Evolutionary conservation across 306 rosid species (phyloP), one percentile per base, ranked within the genome.

Genomic region (Mucuna pruriens): DNA sequence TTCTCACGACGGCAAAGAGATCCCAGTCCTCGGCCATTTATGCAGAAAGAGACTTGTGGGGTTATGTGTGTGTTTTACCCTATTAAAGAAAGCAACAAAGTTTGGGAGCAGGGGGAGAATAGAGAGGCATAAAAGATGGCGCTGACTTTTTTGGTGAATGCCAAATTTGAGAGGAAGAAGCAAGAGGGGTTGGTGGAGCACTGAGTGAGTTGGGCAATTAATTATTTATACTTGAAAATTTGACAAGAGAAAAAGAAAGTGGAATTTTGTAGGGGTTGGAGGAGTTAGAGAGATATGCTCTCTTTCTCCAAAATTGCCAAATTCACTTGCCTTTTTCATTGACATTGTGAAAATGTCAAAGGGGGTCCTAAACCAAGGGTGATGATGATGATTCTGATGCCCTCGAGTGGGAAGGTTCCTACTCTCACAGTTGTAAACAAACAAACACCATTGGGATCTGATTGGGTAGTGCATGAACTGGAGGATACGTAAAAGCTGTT

Each of bases 21-120:
- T 91, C 97, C 97, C 97, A 93, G 25, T 91, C 92, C 12, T 90
- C 89, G 1, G 79, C 88, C 91, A 88, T 90, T 29, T 39, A 20
- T 9, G 12, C 12, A n/a, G n/a, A n/a, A n/a, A n/a, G n/a, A n/a
- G n/a, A n/a, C n/a, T n/a, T n/a, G n/a, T n/a, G n/a, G n/a, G n/a
- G n/a, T n/a, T n/a, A n/a, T n/a, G n/a, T n/a, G n/a, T n/a, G n/a
- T n/a, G n/a, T n/a, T n/a, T n/a, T n/a, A n/a, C n/a, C n/a, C n/a
- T n/a, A n/a, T n/a, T n/a, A n/a, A n/a, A n/a, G n/a, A n/a, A 45
- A 80, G 67, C 29, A 79, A 77, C 5, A 29, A 4, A 39, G n/a
- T 48, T 19, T 22, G 26, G 63, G 66, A 87, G 39, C 20, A 66
- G 72, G 46, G 22, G 75, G 83, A 75, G 33, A 29, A 36, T 51